Percentiles rank a stretch among this genome's conserved stretches.
Evolutionary conservation across 345 rosid species (phyloP).

Genomic region (Salix suchowensis): DNA sequence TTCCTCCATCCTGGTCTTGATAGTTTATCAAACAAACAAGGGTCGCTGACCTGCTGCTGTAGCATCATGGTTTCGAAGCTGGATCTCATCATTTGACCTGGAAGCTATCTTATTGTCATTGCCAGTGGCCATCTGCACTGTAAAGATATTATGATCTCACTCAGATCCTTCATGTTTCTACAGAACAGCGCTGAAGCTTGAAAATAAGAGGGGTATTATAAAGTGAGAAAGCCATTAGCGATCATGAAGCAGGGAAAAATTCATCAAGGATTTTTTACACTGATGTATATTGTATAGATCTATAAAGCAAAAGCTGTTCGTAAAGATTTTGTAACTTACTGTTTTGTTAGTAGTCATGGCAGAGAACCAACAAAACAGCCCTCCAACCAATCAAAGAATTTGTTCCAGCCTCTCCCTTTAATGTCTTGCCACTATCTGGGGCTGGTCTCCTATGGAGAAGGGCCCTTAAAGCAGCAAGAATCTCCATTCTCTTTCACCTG

Average conservation of each 20-base stretch:
- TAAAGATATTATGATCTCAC: too few species aligned
- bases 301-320: conserved; percentile 15
- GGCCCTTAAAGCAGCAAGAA: neutral
- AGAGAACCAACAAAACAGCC: conserved; percentile 24
- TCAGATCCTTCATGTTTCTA: neutral
- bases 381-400: conserved; percentile 34
- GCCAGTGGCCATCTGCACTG: too few species aligned
- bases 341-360: conserved; percentile 21
- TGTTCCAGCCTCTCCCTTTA: neutral
- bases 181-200: neutral
- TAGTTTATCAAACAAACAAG: too few species aligned
- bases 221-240: neutral
- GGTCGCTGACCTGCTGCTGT: too few species aligned
- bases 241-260: neutral
- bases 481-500: conserved; percentile 2
- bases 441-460: neutral
- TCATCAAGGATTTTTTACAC: neutral
- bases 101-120: neutral
- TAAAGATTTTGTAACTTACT: conserved; percentile 6
- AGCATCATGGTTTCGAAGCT: neutral
- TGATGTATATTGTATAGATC: neutral
- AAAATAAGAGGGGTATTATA: neutral
- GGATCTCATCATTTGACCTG: neutral
- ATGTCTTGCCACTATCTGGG: conserved; percentile 3
- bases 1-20: neutral